phyloP scores from a whole-genome alignment of 192 early-diverging fungal genomes.

The Coemansia sp. region DNA sequence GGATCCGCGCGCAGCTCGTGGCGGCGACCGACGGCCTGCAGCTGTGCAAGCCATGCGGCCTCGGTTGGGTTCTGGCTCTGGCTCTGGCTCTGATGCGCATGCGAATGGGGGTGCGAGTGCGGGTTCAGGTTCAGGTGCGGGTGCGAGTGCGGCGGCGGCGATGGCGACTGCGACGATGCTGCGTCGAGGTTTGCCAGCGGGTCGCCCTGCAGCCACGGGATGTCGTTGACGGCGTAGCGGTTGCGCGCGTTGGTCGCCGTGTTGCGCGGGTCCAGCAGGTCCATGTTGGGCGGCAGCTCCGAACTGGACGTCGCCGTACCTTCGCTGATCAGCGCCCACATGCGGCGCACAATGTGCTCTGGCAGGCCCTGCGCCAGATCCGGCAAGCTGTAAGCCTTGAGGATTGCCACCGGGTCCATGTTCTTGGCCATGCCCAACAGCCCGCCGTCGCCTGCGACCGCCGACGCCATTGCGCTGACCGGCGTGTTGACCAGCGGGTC shows the following conservation, averaged over 20 bases:
- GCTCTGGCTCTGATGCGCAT: background rate
- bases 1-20: constrained; percentile 12
- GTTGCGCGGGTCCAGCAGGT: constrained; percentile 29
- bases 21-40: constrained; percentile 14
- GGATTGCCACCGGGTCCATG: constrained; percentile 34
- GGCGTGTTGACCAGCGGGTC: constrained; percentile 17
- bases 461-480: background rate
- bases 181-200: constrained; percentile 7
- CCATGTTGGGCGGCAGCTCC: constrained; percentile 28
- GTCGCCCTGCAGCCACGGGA: constrained; percentile 15
- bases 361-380: constrained; percentile 32
- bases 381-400: constrained; percentile 24
- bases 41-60: background rate
- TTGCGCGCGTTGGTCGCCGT: constrained; percentile 6
- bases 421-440: background rate
- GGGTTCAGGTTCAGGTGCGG: too few relatives aligned
- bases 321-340: constrained; percentile 26
- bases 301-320: too few relatives aligned
- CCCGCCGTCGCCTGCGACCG: background rate
- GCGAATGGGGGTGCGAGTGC: background rate
- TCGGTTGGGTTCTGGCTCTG: background rate
- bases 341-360: constrained; percentile 25
- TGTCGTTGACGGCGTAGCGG: background rate
- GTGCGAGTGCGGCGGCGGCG: background rate
- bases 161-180: background rate